Conservation (phyloP, 441 rosid species). For the Dalechampia spathulata region DNA sequence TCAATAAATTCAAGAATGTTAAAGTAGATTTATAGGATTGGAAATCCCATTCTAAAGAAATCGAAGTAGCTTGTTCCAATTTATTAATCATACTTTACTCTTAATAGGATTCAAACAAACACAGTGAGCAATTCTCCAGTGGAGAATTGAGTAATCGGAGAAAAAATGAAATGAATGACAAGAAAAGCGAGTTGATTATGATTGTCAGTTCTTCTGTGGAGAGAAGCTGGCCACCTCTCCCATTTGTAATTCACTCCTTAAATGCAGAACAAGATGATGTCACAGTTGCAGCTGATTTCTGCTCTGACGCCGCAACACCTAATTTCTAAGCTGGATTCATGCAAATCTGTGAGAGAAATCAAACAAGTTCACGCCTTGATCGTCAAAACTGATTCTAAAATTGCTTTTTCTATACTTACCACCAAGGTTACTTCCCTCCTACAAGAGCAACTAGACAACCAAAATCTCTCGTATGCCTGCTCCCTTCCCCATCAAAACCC, state of each 20-base stretch:
- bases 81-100: too few relatives aligned
- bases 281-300: not conserved
- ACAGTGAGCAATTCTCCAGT: too few relatives aligned
- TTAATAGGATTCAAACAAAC: too few relatives aligned
- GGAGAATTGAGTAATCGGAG: too few relatives aligned
- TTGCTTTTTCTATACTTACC: not conserved
- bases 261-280: not conserved
- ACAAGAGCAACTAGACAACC: not conserved
- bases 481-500: not conserved
- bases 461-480: conserved; percentile 5
- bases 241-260: not conserved
- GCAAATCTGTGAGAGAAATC: conserved; percentile 5
- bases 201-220: too few relatives aligned
- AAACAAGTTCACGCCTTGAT: conserved; percentile 10
- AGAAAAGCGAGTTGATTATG: too few relatives aligned
- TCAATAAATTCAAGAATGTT: too few relatives aligned
- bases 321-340: not conserved
- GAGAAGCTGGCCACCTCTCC: not conserved
- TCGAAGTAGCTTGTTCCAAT: too few relatives aligned
- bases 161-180: too few relatives aligned
- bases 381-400: not conserved
- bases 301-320: not conserved
- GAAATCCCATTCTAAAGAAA: too few relatives aligned
- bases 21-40: too few relatives aligned
- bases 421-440: not conserved